phyloP scores from a whole-genome alignment of 2,329 filamentous ascomycete species.

The Botrytis byssoidea region DNA sequence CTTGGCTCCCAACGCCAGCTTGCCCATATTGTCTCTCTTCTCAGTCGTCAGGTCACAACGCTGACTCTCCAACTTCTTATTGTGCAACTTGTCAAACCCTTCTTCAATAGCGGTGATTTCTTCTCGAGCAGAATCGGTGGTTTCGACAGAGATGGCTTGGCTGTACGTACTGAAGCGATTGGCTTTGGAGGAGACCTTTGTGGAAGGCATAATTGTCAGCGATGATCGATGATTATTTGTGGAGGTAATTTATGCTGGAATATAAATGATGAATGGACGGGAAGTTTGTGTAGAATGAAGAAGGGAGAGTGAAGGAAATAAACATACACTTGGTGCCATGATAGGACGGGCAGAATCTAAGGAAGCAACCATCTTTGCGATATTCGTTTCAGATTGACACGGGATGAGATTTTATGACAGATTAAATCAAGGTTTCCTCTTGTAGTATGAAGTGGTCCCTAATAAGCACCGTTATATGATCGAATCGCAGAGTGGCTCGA shows the following conservation, averaged over 20 bases:
- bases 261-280: slow-evolving; percentile 7
- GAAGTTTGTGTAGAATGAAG: slow-evolving; percentile 12
- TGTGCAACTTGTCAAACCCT: slow-evolving; percentile 65
- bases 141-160: slow-evolving; percentile 42
- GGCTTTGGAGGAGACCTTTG: slow-evolving; percentile 49
- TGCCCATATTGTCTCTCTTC: slow-evolving; percentile 67
- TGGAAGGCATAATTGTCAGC: slow-evolving; percentile 39
- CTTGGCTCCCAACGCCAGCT: slow-evolving; percentile 71
- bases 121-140: slow-evolving; percentile 38
- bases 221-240: neutral
- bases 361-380: slow-evolving; percentile 43
- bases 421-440: slow-evolving; percentile 1
- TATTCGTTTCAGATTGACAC: slow-evolving; percentile 19
- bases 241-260: slow-evolving; percentile 3
- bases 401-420: neutral
- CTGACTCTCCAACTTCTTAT: slow-evolving; percentile 65
- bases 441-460: slow-evolving; percentile 8
- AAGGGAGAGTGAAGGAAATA: slow-evolving; percentile 21
- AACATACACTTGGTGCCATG: slow-evolving; percentile 52
- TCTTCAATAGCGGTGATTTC: slow-evolving; percentile 63
- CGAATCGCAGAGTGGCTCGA: slow-evolving; percentile 19
- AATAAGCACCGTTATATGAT: slow-evolving; percentile 14
- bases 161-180: slow-evolving; percentile 52
- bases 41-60: slow-evolving; percentile 63
- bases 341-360: slow-evolving; percentile 55